These are phyloP conservation scores for Corylus americana DNA, from an alignment of 306 rosid genomes.

Conservation along the genomic window DNA sequence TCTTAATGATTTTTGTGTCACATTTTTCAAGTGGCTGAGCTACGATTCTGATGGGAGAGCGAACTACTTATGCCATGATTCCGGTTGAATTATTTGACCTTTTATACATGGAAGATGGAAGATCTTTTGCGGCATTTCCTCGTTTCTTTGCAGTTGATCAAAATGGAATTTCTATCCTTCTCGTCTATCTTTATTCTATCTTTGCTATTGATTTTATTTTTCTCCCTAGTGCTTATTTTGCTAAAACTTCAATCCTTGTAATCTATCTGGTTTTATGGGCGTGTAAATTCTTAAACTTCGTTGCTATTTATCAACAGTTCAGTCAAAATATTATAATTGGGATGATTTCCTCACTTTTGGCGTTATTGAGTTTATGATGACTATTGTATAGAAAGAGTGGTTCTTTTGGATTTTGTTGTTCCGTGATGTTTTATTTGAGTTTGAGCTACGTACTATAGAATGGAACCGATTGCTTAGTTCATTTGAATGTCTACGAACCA, in stretches of 20 bases:
- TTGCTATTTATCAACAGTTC: background rate
- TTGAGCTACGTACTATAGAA: background rate
- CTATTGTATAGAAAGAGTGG: background rate
- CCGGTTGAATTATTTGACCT: background rate
- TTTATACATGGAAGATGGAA: background rate
- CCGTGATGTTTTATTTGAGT: background rate
- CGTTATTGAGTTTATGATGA: background rate
- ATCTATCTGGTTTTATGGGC: background rate
- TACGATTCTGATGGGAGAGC: background rate
- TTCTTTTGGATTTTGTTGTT: background rate
- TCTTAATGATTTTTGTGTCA: background rate
- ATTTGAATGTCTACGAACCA: background rate
- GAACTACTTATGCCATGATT: background rate
- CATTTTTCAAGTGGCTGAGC: background rate
- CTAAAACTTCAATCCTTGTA: background rate
- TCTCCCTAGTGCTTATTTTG: background rate
- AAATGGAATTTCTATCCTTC: background rate
- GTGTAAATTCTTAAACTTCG: background rate
- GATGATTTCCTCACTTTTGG: background rate
- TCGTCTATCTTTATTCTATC: background rate
- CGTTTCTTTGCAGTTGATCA: background rate
- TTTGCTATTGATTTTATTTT: background rate
- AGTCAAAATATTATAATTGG: background rate
- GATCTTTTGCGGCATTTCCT: background rate
- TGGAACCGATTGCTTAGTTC: background rate